A percentile compares a stretch with the other conserved stretches of the same genome.
Conservation (phyloP, 192 early-diverging fungal species). For the Lobosporangium transversale region DNA sequence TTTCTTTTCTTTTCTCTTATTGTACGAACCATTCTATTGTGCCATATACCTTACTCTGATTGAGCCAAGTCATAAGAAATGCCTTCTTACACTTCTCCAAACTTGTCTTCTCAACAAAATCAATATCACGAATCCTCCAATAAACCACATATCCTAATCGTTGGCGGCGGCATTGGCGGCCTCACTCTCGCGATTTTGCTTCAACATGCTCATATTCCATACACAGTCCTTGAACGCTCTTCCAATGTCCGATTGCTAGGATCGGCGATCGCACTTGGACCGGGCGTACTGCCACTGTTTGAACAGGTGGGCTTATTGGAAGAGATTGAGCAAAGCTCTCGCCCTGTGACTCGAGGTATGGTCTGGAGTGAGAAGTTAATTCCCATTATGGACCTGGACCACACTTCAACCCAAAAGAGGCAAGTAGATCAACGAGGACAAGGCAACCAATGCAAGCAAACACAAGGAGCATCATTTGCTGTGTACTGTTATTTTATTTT, state of each 20-base stretch:
- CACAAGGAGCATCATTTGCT: background rate
- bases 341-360: conserved; percentile 25
- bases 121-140: background rate
- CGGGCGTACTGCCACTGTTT: conserved; percentile 25
- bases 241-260: conserved; percentile 9
- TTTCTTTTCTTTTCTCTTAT: background rate
- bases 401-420: conserved; percentile 20
- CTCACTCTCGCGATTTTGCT: conserved; percentile 24
- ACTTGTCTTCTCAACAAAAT: background rate
- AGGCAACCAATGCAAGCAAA: background rate
- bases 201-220: conserved; percentile 13
- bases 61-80: too few relatives aligned
- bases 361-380: conserved; percentile 36
- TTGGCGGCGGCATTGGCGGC: conserved; percentile 34
- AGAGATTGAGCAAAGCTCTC: conserved; percentile 20
- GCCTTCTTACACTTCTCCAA: background rate
- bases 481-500: background rate
- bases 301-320: conserved; percentile 19
- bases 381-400: conserved; percentile 36
- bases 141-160: conserved; percentile 19
- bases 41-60: too few relatives aligned
- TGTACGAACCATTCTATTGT: background rate
- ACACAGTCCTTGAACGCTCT: conserved; percentile 24
- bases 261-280: conserved; percentile 28
- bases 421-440: too few relatives aligned